These are phyloP conservation scores for Podaxis carcinomalis DNA, from an alignment of 768 basidiomycete species.

Conservation along the genomic window DNA sequence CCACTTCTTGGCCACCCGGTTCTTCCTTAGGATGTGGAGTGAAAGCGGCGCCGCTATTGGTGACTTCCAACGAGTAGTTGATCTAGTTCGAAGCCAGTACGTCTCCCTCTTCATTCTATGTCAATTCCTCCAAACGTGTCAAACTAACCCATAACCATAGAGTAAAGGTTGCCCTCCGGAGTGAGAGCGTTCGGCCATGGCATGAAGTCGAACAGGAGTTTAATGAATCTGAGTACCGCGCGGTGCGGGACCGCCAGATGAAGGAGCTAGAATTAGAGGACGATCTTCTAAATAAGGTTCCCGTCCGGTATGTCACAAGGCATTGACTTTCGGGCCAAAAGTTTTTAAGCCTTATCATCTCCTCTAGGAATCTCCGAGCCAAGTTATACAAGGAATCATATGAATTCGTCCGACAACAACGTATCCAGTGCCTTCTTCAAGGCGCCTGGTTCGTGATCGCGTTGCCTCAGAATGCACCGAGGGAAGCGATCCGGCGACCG, in stretches of 20 bases:
- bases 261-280: slow-evolving; percentile 86
- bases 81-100: slow-evolving; percentile 80
- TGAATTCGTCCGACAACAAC: slow-evolving; percentile 85
- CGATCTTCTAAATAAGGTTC: slow-evolving; percentile 79
- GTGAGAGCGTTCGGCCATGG: slow-evolving; percentile 75
- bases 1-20: slow-evolving; percentile 75
- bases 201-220: slow-evolving; percentile 82
- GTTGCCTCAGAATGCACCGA: slow-evolving; percentile 46
- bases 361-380: slow-evolving; percentile 70
- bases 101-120: slow-evolving; percentile 24
- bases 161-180: slow-evolving; percentile 70
- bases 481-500: slow-evolving; percentile 53
- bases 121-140: not conserved
- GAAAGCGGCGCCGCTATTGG: slow-evolving; percentile 75
- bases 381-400: slow-evolving; percentile 88
- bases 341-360: slow-evolving; percentile 3
- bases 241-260: slow-evolving; percentile 87
- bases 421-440: slow-evolving; percentile 82
- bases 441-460: slow-evolving; percentile 93
- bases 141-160: slow-evolving; percentile 31
- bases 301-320: slow-evolving; percentile 61
- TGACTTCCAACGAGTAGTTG: slow-evolving; percentile 77
- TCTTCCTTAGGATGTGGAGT: slow-evolving; percentile 92
- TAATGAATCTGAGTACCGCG: slow-evolving; percentile 76
- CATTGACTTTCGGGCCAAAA: slow-evolving; percentile 1